phyloP scores from a whole-genome alignment of 768 basidiomycete genomes.

The Mycena kentingensis region DNA sequence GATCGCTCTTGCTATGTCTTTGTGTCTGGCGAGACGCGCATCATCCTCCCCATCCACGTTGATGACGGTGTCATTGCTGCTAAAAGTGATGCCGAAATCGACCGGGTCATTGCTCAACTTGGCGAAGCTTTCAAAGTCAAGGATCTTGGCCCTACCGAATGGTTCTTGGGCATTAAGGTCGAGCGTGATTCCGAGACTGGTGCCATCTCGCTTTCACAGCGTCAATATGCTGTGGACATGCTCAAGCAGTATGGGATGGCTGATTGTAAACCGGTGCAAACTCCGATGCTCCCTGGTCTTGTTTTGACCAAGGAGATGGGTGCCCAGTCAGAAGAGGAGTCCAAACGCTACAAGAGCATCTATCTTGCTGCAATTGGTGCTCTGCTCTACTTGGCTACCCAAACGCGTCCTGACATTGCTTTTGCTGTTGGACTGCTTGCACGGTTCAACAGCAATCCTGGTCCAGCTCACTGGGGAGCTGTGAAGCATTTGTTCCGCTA shows the following conservation, averaged over 20 bases:
- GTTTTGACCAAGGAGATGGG: too few species aligned
- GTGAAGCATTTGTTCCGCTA: slow-evolving; percentile 25
- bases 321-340: neutral
- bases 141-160: slow-evolving; percentile 29
- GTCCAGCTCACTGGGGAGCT: slow-evolving; percentile 24
- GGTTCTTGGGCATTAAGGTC: slow-evolving; percentile 37
- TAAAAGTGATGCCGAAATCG: slow-evolving; percentile 7
- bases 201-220: slow-evolving; percentile 29
- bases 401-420: slow-evolving; percentile 7
- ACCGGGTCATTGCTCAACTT: slow-evolving; percentile 27
- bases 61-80: slow-evolving; percentile 36
- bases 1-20: slow-evolving; percentile 11
- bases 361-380: neutral
- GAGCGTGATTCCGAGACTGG: slow-evolving; percentile 15
- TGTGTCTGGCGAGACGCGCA: neutral
- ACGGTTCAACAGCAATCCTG: slow-evolving; percentile 22
- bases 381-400: neutral
- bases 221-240: slow-evolving; percentile 29
- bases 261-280: neutral
- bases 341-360: slow-evolving; percentile 1
- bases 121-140: slow-evolving; percentile 31
- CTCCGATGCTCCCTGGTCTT: neutral
- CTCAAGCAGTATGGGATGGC: slow-evolving; percentile 25
- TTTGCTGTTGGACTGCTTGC: slow-evolving; percentile 9
- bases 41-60: slow-evolving; percentile 4